Base-by-base conservation (phyloP, 78 protist species). In the Dictyostelium capitatum region DNA sequence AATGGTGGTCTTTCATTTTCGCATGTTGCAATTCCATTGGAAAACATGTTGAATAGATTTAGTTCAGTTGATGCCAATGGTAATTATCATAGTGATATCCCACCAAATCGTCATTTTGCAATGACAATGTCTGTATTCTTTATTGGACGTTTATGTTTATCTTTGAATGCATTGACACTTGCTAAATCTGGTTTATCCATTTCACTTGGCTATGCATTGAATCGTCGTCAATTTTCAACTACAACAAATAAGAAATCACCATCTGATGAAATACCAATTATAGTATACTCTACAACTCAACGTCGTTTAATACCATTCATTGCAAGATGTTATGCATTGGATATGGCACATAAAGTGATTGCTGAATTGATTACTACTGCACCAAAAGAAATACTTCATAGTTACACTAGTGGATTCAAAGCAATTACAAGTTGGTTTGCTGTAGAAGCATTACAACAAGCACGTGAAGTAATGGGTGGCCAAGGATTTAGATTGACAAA, bases 401-500 rank as follows among this genome's bases (percentile, higher is more conserved):
- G 78, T 3, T 87, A 77, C 43, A 75, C 84, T 0, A 46, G 69
- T 43, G 93, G 98, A 20, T 79, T 97, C 78, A 97, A 97, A 64
- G 95, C 97, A 10, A 19, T 91, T 9, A 28, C 83, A 25, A 84
- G 97, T 15, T 53, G 80, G 95, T 64, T 79, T 12, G 43, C 95
- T 0, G 84, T 90, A 19, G 80, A 12, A 47, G 97, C 97, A 20
- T 51, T 96, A 23, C 97, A 97, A 90, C 64, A 47, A 28, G 30
- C 83, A 15, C 80, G 98, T 28, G 79, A 89, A 64, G 47, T 72
- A 5, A 83, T 95, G 41, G 98, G 98, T 62, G 98, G 98, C n/a
- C 97, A 96, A 51, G 98, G 98, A 7, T 87, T 84, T 83, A 64
- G 94, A 20, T 41, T 75, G 23, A 32, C 37, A 30, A 48, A 85